Evolutionary conservation across 805 yeast species (phyloP).

Genomic region (Yarrowia sp.): DNA sequence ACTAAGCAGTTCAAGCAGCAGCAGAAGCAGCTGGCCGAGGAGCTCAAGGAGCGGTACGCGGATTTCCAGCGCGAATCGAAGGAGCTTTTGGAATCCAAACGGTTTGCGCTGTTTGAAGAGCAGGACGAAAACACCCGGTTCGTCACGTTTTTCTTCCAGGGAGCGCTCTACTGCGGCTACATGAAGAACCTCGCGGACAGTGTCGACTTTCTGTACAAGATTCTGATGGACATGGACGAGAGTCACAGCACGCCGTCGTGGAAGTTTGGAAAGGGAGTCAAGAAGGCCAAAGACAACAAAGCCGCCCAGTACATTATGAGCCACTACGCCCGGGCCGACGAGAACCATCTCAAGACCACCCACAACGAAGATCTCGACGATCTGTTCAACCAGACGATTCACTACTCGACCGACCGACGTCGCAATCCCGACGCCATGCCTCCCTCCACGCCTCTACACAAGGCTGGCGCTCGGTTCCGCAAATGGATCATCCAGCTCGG

Average conservation of each 20-base stretch:
- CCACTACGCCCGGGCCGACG: not conserved
- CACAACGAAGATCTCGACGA: conserved; percentile 29
- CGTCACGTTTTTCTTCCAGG: conserved; percentile 13
- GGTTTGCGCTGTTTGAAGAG: not conserved
- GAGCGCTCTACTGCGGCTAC: conserved; percentile 7
- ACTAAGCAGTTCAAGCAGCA: not conserved
- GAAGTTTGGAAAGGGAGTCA: conserved; percentile 4
- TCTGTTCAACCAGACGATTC: not conserved
- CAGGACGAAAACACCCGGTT: not conserved
- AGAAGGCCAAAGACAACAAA: not conserved
- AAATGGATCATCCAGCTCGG: conserved; percentile 7
- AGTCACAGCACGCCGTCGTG: not conserved
- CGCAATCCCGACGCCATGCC: conserved; percentile 36
- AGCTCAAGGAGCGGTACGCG: not conserved
- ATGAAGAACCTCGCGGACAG: not conserved
- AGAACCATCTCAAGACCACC: conserved; percentile 2
- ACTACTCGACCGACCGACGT: not conserved
- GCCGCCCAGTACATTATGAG: not conserved
- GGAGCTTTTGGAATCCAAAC: not conserved
- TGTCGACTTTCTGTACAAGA: not conserved
- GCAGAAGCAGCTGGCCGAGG: not conserved
- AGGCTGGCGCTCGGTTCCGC: conserved; percentile 11
- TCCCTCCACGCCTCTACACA: not conserved
- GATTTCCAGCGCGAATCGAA: not conserved
- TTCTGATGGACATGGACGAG: not conserved